Evolutionary conservation across 1,284 basidiomycete genomes (phyloP).

Genomic region (Hypsizygus ulmarius): DNA sequence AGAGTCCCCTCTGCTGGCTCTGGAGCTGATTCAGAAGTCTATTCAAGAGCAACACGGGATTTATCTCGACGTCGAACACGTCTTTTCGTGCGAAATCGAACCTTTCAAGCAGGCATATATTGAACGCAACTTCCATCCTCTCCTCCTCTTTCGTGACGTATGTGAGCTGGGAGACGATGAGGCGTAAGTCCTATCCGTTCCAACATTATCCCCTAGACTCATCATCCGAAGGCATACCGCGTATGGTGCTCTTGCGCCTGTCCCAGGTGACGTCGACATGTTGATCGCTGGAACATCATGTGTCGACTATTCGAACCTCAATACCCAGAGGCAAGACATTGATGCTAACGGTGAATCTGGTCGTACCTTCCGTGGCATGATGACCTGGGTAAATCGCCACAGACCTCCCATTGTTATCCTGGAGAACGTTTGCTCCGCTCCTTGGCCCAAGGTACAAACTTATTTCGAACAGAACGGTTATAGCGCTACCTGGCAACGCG

Average conservation of each 20-base stretch:
- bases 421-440: constrained; percentile 92
- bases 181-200: constrained; percentile 51
- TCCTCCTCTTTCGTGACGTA: constrained; percentile 91
- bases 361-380: constrained; percentile 89
- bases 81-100: constrained; percentile 97
- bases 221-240: constrained; percentile 70
- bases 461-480: constrained; percentile 81
- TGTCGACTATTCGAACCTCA: constrained; percentile 94
- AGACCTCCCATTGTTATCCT: constrained; percentile 88
- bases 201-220: constrained; percentile 3
- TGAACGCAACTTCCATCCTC: constrained; percentile 91
- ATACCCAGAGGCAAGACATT: constrained; percentile 90
- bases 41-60: constrained; percentile 70
- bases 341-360: constrained; percentile 88
- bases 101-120: constrained; percentile 99
- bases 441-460: constrained; percentile 77
- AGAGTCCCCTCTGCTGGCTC: constrained; percentile 89
- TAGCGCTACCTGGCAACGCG: constrained; percentile 66
- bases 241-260: constrained; percentile 82
- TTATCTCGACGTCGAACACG: constrained; percentile 79
- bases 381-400: constrained; percentile 88
- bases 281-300: constrained; percentile 93
- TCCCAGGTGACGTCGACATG: constrained; percentile 90
- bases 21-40: constrained; percentile 78
- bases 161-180: constrained; percentile 81